Evolutionary conservation across 2,329 filamentous ascomycete species (phyloP).

Genomic region (Hyphodiscus sp.): DNA sequence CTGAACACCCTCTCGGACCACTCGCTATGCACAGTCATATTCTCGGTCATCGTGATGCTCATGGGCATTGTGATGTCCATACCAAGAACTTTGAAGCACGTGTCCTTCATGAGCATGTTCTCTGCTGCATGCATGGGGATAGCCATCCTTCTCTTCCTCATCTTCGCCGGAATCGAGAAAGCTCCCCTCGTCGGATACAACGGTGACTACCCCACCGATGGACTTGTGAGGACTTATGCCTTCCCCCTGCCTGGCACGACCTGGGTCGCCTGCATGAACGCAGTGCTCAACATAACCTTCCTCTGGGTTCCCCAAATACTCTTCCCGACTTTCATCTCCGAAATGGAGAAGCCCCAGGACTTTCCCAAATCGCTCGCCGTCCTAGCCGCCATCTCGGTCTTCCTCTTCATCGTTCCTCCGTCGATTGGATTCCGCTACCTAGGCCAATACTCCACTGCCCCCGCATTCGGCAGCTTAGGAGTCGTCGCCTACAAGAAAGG

Average conservation of each 20-base stretch:
- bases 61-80: slow-evolving; percentile 42
- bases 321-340: slow-evolving; percentile 45
- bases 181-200: slow-evolving; percentile 39
- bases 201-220: slow-evolving; percentile 38
- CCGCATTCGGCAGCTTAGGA: slow-evolving; percentile 42
- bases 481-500: slow-evolving; percentile 40
- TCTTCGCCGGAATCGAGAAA: slow-evolving; percentile 41
- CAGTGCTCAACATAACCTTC: slow-evolving; percentile 43
- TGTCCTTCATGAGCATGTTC: slow-evolving; percentile 46
- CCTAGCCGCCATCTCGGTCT: slow-evolving; percentile 36
- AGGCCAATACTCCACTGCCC: slow-evolving; percentile 43
- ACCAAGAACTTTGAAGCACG: slow-evolving; percentile 39
- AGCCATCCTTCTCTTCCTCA: slow-evolving; percentile 42
- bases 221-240: slow-evolving; percentile 39
- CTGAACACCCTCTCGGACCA: slow-evolving; percentile 44
- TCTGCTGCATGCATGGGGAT: slow-evolving; percentile 42
- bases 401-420: slow-evolving; percentile 44
- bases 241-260: slow-evolving; percentile 40
- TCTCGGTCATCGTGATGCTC: slow-evolving; percentile 38
- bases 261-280: slow-evolving; percentile 42
- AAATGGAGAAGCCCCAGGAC: slow-evolving; percentile 43
- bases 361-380: slow-evolving; percentile 45
- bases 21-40: slow-evolving; percentile 41
- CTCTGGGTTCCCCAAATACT: slow-evolving; percentile 45
- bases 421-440: slow-evolving; percentile 42